Evolutionary conservation across 2,329 filamentous ascomycete species (phyloP), one percentile per base, ranked within the genome.

Genomic region (Myriosclerotinia scirpicola): DNA sequence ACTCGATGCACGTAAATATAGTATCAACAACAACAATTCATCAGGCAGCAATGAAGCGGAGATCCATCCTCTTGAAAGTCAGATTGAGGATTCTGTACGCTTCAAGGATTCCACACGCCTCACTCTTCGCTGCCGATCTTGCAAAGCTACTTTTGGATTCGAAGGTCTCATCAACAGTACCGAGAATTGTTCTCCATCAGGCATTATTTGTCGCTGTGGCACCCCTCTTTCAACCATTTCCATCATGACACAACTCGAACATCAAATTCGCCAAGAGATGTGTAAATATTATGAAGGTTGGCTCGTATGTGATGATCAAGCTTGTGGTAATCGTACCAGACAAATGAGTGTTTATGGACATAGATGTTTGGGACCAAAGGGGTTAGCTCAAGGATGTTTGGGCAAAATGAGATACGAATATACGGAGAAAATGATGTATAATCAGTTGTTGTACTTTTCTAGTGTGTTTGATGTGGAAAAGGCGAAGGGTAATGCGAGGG

Each of bases 311-410:
- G 91, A 97, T 77, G 95, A 99, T 77, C 81, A 91, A 2, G 88
- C 91, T 44, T 99, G 95, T 78, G 90, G 90, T 38, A 90, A 88
- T 75, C 89, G 92, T 66, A 98, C 95, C 2, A 86, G 94, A 59
- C 92, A 97, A 77, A 93, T 98, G 83, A 91, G 88, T 73, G 95
- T 99, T 50, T 97, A 96, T 77, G 95, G 95, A 55, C 88, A 90
- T 68, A 87, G 93, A 60, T 99, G 95, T 77, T 83, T 98, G 7
- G 95, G 95, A 0, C 92, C 94, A 20, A 89, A 89, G 72, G 93
- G 93, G 1, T 87, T 95, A 3, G 94, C 90, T 0, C 85, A 88
- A 66, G 93, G 92, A 65, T 99, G 95, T 77, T 81, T 88, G 5
- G 95, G 95, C 26, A 87, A 87, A 60, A 98, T 99, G 93, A 82